Conservation (phyloP, 83 land plant genomes). For the Picea abies region DNA sequence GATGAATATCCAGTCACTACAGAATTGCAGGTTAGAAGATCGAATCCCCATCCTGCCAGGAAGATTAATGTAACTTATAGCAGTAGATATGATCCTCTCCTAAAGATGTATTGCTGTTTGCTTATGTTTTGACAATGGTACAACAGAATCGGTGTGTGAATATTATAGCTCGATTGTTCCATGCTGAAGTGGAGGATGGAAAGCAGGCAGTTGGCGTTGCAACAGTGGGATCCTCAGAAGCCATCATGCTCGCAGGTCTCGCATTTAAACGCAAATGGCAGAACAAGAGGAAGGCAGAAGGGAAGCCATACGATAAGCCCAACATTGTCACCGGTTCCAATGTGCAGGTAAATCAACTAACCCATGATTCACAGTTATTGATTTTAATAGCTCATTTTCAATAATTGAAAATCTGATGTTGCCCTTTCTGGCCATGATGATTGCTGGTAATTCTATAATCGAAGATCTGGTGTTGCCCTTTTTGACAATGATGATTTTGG, state of each 20-base stretch:
- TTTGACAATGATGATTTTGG: too few species aligned
- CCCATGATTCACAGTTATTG: too few species aligned
- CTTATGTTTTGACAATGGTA: neutral
- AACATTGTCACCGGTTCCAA: slow-evolving; percentile 76
- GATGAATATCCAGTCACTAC: slow-evolving; percentile 82
- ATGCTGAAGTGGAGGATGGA: slow-evolving; percentile 51
- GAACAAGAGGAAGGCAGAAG: slow-evolving; percentile 57
- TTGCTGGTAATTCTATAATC: too few species aligned
- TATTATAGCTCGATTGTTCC: slow-evolving; percentile 70
- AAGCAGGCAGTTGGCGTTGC: slow-evolving; percentile 66
- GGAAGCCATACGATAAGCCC: slow-evolving; percentile 75
- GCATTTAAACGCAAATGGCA: slow-evolving; percentile 85
- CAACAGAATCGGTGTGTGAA: slow-evolving; percentile 72
- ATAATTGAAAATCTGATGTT: too few species aligned
- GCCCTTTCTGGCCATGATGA: too few species aligned
- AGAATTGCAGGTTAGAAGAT: slow-evolving; percentile 52
- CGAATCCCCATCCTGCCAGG: too few species aligned
- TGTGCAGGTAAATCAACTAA: slow-evolving; percentile 42
- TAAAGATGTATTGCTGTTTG: too few species aligned
- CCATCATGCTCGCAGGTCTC: slow-evolving; percentile 73
- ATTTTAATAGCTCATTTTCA: too few species aligned
- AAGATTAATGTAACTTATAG: too few species aligned
- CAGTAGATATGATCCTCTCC: too few species aligned
- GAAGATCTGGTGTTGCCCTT: too few species aligned
- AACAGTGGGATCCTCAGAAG: slow-evolving; percentile 80